These are phyloP conservation scores for Aspergillus tanneri DNA, from an alignment of 2,329 filamentous ascomycete species.

Conservation along the genomic window DNA sequence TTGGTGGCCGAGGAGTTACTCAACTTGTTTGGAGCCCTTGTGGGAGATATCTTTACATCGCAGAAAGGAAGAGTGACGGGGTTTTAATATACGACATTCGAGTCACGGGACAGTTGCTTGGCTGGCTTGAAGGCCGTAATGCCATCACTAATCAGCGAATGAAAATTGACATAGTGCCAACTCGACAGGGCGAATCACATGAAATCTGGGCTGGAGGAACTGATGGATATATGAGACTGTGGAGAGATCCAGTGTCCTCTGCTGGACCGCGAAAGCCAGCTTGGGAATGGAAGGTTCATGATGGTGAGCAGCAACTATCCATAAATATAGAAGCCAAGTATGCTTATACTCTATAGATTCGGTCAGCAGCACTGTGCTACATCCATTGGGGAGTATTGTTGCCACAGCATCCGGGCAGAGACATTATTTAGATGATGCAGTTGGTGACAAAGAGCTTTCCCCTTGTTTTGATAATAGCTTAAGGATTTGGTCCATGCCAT, in stretches of 20 bases:
- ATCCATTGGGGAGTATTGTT: slow-evolving; percentile 48
- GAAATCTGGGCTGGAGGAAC: slow-evolving; percentile 61
- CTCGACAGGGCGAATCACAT: slow-evolving; percentile 38
- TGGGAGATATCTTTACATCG: slow-evolving; percentile 59
- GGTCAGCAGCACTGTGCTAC: slow-evolving; percentile 47
- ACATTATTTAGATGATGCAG: slow-evolving; percentile 22
- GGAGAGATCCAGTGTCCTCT: slow-evolving; percentile 47
- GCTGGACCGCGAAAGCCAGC: slow-evolving; percentile 45
- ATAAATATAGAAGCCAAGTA: slow-evolving; percentile 15
- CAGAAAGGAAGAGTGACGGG: slow-evolving; percentile 56
- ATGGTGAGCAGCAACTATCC: slow-evolving; percentile 40
- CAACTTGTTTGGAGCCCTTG: slow-evolving; percentile 58
- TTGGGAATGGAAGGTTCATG: slow-evolving; percentile 46
- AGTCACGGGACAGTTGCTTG: slow-evolving; percentile 52
- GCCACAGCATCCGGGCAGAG: slow-evolving; percentile 53
- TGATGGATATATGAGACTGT: slow-evolving; percentile 55
- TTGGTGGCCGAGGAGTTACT: slow-evolving; percentile 55
- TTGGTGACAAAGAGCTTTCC: slow-evolving; percentile 11
- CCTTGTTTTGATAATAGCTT: slow-evolving; percentile 37
- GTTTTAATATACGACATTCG: slow-evolving; percentile 61
- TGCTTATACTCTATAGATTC: slow-evolving; percentile 35
- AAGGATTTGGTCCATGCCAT: slow-evolving; percentile 43
- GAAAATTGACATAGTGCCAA: slow-evolving; percentile 52
- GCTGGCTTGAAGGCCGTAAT: slow-evolving; percentile 49
- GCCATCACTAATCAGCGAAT: slow-evolving; percentile 56